These are phyloP conservation scores for Mucor circinelloides DNA, from an alignment of 371 early-diverging fungal species.

Conservation along the genomic window DNA sequence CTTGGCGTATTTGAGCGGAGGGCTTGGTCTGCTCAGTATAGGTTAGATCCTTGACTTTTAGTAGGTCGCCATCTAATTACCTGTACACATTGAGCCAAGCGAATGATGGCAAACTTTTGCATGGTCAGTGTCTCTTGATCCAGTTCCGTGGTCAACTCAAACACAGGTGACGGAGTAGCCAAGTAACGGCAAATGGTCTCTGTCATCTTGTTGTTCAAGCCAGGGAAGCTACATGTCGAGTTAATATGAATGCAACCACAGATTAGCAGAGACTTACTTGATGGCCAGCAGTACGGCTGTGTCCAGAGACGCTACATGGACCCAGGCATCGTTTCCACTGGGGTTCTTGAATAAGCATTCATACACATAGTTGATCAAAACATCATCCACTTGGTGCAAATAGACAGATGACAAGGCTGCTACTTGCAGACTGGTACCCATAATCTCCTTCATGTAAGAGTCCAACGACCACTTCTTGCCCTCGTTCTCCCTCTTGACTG, in stretches of 20 bases:
- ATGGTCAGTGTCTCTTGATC: conserved; percentile 22
- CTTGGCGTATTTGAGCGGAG: conserved; percentile 40
- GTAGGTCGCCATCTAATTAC: conserved; percentile 18
- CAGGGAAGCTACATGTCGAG: conserved; percentile 46
- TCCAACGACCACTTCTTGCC: conserved; percentile 42
- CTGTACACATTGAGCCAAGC: conserved; percentile 66
- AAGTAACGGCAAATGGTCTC: conserved; percentile 63
- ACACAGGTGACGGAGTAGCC: conserved; percentile 64
- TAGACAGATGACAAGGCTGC: conserved; percentile 60
- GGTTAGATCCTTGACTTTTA: not conserved
- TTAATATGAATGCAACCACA: not conserved
- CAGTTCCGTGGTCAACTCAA: conserved; percentile 41
- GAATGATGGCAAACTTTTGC: conserved; percentile 59
- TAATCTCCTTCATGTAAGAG: conserved; percentile 54
- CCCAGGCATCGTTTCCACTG: conserved; percentile 50
- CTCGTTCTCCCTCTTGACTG: conserved; percentile 41
- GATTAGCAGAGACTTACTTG: conserved; percentile 44
- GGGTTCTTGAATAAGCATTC: conserved; percentile 56
- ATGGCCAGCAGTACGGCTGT: conserved; percentile 59
- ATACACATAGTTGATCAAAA: conserved; percentile 57
- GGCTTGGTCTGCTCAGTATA: conserved; percentile 33
- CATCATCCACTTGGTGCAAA: conserved; percentile 68
- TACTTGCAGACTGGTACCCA: conserved; percentile 61
- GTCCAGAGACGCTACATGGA: conserved; percentile 61
- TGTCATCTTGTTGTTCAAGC: conserved; percentile 43